A percentile compares a stretch with the other conserved stretches of the same genome.
These are phyloP conservation scores for Stentor roeselii DNA, from an alignment of 73 alveolate species.

Conservation along the genomic window DNA sequence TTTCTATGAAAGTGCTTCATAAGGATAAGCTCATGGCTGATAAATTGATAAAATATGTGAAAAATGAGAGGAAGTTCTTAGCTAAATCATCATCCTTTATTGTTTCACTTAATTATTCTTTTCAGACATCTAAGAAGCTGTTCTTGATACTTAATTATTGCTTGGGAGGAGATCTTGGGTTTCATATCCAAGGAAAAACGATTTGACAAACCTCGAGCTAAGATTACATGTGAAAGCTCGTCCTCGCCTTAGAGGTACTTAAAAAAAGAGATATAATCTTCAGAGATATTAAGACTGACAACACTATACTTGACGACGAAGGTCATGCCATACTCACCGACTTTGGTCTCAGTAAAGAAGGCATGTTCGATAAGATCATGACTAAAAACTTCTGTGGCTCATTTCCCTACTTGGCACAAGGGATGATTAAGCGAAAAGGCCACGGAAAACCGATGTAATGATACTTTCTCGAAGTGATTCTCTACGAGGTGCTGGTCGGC, in stretches of 20 bases:
- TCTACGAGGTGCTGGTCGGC: no score
- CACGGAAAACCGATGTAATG: not conserved
- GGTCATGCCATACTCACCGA: not conserved
- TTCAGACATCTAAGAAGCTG: not conserved
- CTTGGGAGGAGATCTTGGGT: not conserved
- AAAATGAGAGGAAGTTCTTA: conserved; percentile 48
- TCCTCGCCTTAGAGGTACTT: not conserved
- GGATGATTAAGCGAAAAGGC: not conserved
- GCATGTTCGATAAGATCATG: not conserved
- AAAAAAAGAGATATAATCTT: not conserved
- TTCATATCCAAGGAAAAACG: not conserved
- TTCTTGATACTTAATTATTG: not conserved
- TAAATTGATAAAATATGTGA: conserved; percentile 42
- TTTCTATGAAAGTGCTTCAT: conserved; percentile 73
- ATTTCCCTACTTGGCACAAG: not conserved
- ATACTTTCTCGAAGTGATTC: no score
- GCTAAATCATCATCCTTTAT: conserved; percentile 29
- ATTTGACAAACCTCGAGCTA: not conserved
- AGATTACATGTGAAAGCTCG: not conserved
- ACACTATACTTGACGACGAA: not conserved
- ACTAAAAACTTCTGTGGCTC: not conserved
- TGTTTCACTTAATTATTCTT: not conserved
- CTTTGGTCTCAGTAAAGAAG: not conserved
- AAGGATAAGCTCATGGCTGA: conserved; percentile 57
- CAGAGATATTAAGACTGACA: not conserved